A percentile compares a stretch with the other conserved stretches of the same genome.
Evolutionary conservation across 2,329 filamentous ascomycete genomes (phyloP).

Genomic region (Xylaria sp.): DNA sequence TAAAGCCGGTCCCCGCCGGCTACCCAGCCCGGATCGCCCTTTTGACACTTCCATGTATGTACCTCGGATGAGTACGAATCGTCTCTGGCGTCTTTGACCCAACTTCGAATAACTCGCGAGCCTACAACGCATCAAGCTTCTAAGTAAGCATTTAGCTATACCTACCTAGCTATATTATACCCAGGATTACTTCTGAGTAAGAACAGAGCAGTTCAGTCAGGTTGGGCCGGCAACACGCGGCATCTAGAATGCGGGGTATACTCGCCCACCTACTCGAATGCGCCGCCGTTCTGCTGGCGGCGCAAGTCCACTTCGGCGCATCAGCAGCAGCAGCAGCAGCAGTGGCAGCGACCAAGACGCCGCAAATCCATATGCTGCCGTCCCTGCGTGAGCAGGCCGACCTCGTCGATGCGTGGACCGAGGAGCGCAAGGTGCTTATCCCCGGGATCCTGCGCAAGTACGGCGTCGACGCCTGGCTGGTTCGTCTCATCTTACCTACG

Average conservation of each 20-base stretch:
- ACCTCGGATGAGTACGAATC: background rate
- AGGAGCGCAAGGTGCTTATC: slow-evolving; percentile 45
- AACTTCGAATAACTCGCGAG: too few relatives aligned
- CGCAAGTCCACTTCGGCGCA: background rate
- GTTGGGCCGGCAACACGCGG: too few relatives aligned
- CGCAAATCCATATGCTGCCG: slow-evolving; percentile 44
- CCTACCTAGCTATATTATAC: too few relatives aligned
- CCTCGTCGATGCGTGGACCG: slow-evolving; percentile 48
- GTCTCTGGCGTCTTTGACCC: too few relatives aligned
- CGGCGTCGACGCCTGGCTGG: slow-evolving; percentile 52
- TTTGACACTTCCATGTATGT: background rate
- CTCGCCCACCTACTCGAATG: background rate
- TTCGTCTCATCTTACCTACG: slow-evolving; percentile 30
- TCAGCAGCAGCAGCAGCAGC: background rate
- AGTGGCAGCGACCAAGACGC: slow-evolving; percentile 19
- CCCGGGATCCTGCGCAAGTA: slow-evolving; percentile 48
- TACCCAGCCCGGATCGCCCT: background rate
- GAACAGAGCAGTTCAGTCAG: too few relatives aligned
- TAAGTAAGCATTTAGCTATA: too few relatives aligned
- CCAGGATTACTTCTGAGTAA: too few relatives aligned
- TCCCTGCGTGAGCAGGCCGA: slow-evolving; percentile 47
- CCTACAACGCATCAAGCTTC: too few relatives aligned
- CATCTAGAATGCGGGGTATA: slow-evolving; percentile 1
- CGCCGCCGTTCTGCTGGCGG: background rate
- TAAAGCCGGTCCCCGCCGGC: too few relatives aligned